Evolutionary conservation across 1,284 basidiomycete genomes (phyloP).

Genomic region (Cryptococcus amylolentus): DNA sequence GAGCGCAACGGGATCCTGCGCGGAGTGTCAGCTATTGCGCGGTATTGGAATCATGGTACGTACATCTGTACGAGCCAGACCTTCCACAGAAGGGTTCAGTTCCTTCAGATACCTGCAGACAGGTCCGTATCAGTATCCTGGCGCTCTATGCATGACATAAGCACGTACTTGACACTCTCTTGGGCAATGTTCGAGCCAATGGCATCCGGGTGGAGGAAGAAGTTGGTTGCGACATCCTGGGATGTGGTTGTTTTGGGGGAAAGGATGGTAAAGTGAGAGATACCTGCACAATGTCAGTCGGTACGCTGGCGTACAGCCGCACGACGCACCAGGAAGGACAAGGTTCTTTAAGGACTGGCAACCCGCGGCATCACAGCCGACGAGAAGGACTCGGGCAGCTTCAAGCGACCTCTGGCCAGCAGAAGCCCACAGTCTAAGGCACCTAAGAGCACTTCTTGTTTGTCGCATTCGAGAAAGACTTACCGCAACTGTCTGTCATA

Average conservation of each 20-base stretch:
- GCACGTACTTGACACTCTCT: slow-evolving; percentile 63
- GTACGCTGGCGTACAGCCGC: background rate
- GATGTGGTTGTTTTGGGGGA: slow-evolving; percentile 62
- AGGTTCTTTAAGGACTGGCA: slow-evolving; percentile 90
- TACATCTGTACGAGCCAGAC: slow-evolving; percentile 61
- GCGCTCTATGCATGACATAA: background rate
- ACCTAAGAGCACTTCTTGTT: slow-evolving; percentile 1
- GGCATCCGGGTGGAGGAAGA: slow-evolving; percentile 78
- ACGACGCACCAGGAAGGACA: slow-evolving; percentile 69
- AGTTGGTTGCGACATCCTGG: slow-evolving; percentile 89
- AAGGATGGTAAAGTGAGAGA: slow-evolving; percentile 85
- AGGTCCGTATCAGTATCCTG: slow-evolving; percentile 2
- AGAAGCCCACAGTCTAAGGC: slow-evolving; percentile 81
- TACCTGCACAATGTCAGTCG: slow-evolving; percentile 50
- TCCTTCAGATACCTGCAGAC: slow-evolving; percentile 60
- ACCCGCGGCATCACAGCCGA: slow-evolving; percentile 74
- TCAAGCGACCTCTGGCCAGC: slow-evolving; percentile 91
- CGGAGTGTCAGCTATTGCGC: slow-evolving; percentile 1
- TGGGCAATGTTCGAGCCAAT: slow-evolving; percentile 74
- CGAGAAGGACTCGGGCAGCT: slow-evolving; percentile 71
- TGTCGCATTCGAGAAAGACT: slow-evolving; percentile 21
- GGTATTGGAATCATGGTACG: slow-evolving; percentile 17
- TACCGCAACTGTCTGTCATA: slow-evolving; percentile 90
- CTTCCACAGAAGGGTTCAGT: slow-evolving; percentile 82
- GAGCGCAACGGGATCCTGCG: slow-evolving; percentile 57